Conservation (phyloP, 2,329 filamentous ascomycete species). For the Cordyceps cateniannulata region DNA sequence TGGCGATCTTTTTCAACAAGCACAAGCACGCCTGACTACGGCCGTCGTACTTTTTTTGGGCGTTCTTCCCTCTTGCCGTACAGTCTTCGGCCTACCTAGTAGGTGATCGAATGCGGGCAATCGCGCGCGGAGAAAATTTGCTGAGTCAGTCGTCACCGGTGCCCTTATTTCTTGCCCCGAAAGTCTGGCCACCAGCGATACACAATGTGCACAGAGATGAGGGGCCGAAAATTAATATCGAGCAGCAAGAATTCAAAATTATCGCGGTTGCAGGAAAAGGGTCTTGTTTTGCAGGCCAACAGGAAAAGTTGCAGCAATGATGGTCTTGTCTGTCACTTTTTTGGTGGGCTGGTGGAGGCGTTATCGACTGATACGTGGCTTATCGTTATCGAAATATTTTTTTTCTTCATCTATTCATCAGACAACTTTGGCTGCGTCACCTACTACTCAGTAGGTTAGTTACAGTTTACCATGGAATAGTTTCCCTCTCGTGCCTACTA, state of each 20-base stretch:
- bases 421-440: not conserved
- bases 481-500: too few species aligned
- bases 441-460: not conserved
- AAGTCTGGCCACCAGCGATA: conserved; percentile 30
- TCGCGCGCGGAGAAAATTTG: conserved; percentile 33
- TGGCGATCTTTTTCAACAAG: not conserved
- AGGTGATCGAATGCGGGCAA: conserved; percentile 21
- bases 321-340: not conserved
- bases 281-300: not conserved
- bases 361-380: conserved; percentile 2
- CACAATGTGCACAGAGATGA: conserved; percentile 28
- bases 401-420: not conserved
- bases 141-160: conserved; percentile 31
- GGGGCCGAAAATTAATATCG: conserved; percentile 18
- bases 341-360: conserved; percentile 11
- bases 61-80: not conserved
- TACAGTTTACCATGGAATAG: too few species aligned
- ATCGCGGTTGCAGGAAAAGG: not conserved
- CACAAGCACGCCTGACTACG: not conserved
- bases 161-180: conserved; percentile 36
- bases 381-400: conserved; percentile 11
- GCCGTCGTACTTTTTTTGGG: not conserved
- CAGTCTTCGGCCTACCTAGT: not conserved
- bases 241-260: conserved; percentile 18
- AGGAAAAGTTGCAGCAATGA: not conserved